A percentile compares a stretch with the other conserved stretches of the same genome.
These are phyloP conservation scores for Malus hybrid DNA, from an alignment of 331 rosid species.

Conservation along the genomic window DNA sequence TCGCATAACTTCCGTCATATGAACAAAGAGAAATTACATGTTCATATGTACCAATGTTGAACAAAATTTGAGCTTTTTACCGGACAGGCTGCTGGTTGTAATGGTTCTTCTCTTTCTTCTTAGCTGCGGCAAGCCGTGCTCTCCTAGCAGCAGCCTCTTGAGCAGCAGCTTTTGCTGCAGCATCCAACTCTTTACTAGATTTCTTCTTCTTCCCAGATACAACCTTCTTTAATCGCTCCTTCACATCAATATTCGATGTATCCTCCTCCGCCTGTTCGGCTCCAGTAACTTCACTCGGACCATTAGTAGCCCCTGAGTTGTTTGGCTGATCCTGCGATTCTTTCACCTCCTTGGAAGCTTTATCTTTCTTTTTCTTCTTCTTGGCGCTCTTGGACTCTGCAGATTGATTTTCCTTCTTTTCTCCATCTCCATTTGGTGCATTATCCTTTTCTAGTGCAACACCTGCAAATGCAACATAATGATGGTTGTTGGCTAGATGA, in stretches of 20 bases:
- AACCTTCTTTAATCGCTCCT: conserved; percentile 81
- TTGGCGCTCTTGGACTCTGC: conserved; percentile 59
- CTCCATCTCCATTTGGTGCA: conserved; percentile 49
- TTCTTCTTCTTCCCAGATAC: conserved; percentile 73
- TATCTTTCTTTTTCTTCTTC: conserved; percentile 95
- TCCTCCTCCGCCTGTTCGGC: conserved; percentile 52
- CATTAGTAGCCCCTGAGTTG: conserved; percentile 33
- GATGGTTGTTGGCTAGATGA: conserved; percentile 2
- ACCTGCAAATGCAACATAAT: conserved; percentile 31
- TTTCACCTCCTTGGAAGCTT: conserved; percentile 62
- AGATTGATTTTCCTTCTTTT: conserved; percentile 47
- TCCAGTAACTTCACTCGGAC: conserved; percentile 28
- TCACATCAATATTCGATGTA: conserved; percentile 52
- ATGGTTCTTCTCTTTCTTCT: conserved; percentile 94
- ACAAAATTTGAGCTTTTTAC: conserved; percentile 27
- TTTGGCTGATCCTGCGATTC: conserved; percentile 54
- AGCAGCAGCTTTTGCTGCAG: conserved; percentile 75
- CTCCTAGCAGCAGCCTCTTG: conserved; percentile 83
- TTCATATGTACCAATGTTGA: conserved; percentile 35
- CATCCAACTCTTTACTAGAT: conserved; percentile 74
- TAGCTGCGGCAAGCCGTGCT: conserved; percentile 78
- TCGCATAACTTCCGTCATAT: conserved; percentile 34
- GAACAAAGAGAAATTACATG: conserved; percentile 54
- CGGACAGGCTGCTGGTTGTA: conserved; percentile 89
- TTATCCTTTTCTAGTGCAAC: conserved; percentile 39